Base-by-base conservation (phyloP, 139 green algal species). In the Micractinium conductrix region DNA sequence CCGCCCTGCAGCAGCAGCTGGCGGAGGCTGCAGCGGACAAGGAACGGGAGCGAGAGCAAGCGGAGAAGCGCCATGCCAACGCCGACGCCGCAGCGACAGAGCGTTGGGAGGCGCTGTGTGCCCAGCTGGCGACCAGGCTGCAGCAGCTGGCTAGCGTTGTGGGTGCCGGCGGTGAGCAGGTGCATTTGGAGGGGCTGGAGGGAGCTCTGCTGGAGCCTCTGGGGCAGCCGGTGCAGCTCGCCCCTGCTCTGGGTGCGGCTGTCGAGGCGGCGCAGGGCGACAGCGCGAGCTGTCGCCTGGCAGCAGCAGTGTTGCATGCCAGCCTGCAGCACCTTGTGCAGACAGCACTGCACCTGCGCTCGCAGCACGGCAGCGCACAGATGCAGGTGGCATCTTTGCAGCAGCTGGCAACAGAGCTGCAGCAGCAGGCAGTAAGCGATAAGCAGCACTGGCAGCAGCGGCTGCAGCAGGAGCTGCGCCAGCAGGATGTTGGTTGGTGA, bases 401-500 rank as follows among this genome's bases (percentile, higher is more conserved):
- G 43, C 26, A 78, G 26, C 35, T 48, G 43, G 28, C 22, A 24
- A 26, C 44, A 4, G 21, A 43, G 42, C 28, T 78, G 70, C 42
- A 19, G 28, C 70, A 53, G 42, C 28, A 58, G 26, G 42, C 43
- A 28, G 70, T 16, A 2, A 43, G 58, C 2, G 70, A 78, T 42
- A n/a, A 78, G 70, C 42, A 78, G 42, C 70, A 43, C 26, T 53
- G 42, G 70, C 70, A 78, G 70, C 70, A 78, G 70, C 70, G 70
- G 28, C 70, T 58, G 42, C 42, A 78, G 70, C 42, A 37, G 10
- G 70, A 78, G 70, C 70, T 78, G 70, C 70, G 70, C 42, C 43
- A 78, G 70, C 42, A 35, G 28, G 70, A 53, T 4, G 42, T 78
- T n/a, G n/a, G n/a, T n/a, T n/a, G n/a, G n/a, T n/a, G n/a, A n/a